A percentile compares a stretch with the other conserved stretches of the same genome.
Conservation (phyloP, 345 rosid genomes). For the Eucalyptus microcorys region DNA sequence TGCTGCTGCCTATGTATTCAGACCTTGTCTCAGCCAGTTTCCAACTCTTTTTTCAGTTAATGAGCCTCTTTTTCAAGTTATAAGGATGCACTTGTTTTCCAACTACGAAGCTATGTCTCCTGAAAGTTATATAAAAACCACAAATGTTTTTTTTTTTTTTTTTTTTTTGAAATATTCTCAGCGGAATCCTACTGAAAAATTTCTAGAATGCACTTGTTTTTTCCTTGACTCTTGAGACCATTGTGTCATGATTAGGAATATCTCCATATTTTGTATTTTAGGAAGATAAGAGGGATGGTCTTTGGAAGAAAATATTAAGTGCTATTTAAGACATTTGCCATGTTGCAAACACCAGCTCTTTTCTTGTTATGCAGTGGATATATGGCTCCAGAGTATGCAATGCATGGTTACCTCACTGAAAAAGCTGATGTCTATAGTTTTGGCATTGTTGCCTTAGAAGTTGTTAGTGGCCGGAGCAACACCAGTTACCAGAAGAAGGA, state of each 20-base stretch:
- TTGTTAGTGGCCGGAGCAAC: slow-evolving; percentile 10
- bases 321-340: not conserved
- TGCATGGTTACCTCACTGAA: slow-evolving; percentile 15
- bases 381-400: slow-evolving; percentile 30
- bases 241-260: not conserved
- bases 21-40: not conserved
- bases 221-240: not conserved
- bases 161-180: no score
- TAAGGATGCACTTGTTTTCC: not conserved
- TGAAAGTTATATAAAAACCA: not conserved
- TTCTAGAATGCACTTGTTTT: not conserved
- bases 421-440: slow-evolving; percentile 25
- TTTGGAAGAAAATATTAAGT: no score
- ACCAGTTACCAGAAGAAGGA: not conserved
- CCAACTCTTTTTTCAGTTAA: not conserved
- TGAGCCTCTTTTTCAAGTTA: not conserved
- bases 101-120: not conserved
- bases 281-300: no score
- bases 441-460: slow-evolving; percentile 15
- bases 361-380: slow-evolving; percentile 9
- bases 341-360: not conserved
- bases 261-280: not conserved
- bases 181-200: not conserved
- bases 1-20: not conserved
- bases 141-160: not conserved